Conservation (phyloP, 2,329 filamentous ascomycete genomes). For the Colletotrichum sansevieriae region DNA sequence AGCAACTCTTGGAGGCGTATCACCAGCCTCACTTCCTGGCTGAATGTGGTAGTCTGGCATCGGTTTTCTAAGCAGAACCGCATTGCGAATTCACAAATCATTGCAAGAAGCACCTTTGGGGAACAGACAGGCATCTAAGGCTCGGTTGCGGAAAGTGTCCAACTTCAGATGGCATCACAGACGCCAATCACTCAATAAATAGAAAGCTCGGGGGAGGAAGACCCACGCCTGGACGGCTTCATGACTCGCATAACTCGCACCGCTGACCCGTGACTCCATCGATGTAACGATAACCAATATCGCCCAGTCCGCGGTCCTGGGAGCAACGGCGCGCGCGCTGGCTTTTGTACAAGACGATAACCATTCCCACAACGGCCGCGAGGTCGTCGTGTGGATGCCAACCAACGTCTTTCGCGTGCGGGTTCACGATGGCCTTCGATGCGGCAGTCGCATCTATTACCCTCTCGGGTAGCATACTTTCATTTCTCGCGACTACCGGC, state of each 20-base stretch:
- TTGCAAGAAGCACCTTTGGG: background rate
- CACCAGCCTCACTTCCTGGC: slow-evolving; percentile 10
- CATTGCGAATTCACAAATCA: background rate
- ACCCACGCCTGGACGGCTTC: slow-evolving; percentile 34
- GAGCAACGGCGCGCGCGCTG: background rate
- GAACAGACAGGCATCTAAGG: background rate
- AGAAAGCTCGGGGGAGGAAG: slow-evolving; percentile 34
- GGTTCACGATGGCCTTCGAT: slow-evolving; percentile 41
- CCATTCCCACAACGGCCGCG: slow-evolving; percentile 26
- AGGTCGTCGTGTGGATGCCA: slow-evolving; percentile 28
- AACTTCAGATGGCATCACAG: slow-evolving; percentile 31
- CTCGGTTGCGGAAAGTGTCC: background rate
- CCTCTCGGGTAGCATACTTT: slow-evolving; percentile 39
- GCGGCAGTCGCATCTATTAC: slow-evolving; percentile 36
- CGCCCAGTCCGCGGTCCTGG: slow-evolving; percentile 12
- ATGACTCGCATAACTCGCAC: slow-evolving; percentile 42
- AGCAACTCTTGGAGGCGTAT: slow-evolving; percentile 12
- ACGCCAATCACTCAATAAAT: slow-evolving; percentile 35
- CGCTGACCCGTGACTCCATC: slow-evolving; percentile 28
- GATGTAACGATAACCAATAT: slow-evolving; percentile 30
- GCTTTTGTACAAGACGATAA: slow-evolving; percentile 39
- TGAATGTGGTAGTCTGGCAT: background rate
- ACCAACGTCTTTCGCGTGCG: slow-evolving; percentile 36
- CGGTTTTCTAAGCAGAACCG: background rate
- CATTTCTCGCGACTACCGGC: slow-evolving; percentile 32